Base-by-base conservation (phyloP, 306 rosid genomes). In the Cucurbita moschata region DNA sequence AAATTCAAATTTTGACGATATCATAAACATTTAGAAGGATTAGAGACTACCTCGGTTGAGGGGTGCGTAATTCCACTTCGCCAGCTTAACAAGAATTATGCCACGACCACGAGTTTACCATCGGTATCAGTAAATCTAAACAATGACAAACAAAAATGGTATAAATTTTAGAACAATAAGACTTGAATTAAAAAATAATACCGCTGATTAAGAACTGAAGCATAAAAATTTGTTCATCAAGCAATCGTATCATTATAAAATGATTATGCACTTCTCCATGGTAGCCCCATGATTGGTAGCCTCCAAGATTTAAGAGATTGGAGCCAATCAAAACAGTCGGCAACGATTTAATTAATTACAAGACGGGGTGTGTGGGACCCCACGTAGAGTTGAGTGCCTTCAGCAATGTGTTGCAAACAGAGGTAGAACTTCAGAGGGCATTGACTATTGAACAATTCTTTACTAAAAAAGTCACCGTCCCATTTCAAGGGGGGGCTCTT, bases 391-490 rank as follows among this genome's bases (percentile, higher is more conserved):
- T 69, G 75, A 71, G 75, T 71, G 75, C 75, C 75, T 51, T 51
- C 46, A 14, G 75, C 15, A 26, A 52, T 71, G 75, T 30, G 60
- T 71, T 26, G 35, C 47, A 16, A 49, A 71, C 80, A 78, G 72
- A 70, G 69, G 80, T 82, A 55, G 46, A 53, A 67, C 42, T 51
- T 72, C n/a, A 53, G n/a, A n/a, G 74, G 35, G 63, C 63, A 53
- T 72, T 72, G 75, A 72, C 75, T 54, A 53, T 16, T 4, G 18
- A 44, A 21, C 6, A 69, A 49, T 69, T 66, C 10, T 71, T 71
- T 52, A 7, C 18, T 10, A 14, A 81, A 79, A 47, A 76, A 40
- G 84, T 86, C 90, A 85, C 96, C 90, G 87, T 80, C 96, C 84
- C 79, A 47, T 67, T 47, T 46, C 73, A 21, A 46, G 7, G 42